Evolutionary conservation across 768 basidiomycete genomes (phyloP).

Genomic region (Asterophora parasitica): DNA sequence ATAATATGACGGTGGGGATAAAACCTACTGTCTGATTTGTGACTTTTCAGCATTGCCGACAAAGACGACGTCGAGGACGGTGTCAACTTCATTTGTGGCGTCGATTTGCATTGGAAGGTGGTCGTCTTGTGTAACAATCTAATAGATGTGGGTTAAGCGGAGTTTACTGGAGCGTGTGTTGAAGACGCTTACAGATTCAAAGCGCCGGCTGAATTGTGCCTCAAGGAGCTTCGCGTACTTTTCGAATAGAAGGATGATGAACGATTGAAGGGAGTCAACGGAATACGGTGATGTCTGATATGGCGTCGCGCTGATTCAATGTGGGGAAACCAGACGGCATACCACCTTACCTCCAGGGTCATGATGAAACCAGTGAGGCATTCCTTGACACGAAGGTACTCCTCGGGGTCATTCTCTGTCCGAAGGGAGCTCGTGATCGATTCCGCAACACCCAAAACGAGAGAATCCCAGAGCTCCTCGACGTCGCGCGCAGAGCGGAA

Average conservation of each 20-base stretch:
- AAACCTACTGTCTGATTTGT: conserved; percentile 48
- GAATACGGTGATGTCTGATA: conserved; percentile 81
- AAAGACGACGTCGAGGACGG: conserved; percentile 81
- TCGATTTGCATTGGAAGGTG: conserved; percentile 81
- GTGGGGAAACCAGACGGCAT: neutral
- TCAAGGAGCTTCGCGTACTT: conserved; percentile 82
- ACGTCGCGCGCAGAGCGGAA: conserved; percentile 92
- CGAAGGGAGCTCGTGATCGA: conserved; percentile 71
- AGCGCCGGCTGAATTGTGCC: conserved; percentile 71
- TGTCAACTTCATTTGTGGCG: conserved; percentile 55
- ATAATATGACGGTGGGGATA: neutral
- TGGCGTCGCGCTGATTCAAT: neutral
- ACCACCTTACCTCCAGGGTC: conserved; percentile 73
- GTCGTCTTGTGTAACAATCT: conserved; percentile 88
- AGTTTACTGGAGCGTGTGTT: neutral
- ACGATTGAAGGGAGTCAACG: conserved; percentile 72
- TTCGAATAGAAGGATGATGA: conserved; percentile 87
- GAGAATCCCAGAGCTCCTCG: conserved; percentile 91
- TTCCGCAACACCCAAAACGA: conserved; percentile 67
- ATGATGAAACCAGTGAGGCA: conserved; percentile 80
- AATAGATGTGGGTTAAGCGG: conserved; percentile 1
- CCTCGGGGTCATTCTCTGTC: conserved; percentile 73
- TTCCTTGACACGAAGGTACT: conserved; percentile 80
- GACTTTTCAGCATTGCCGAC: conserved; percentile 63
- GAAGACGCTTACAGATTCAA: conserved; percentile 61